Evolutionary conservation across 768 basidiomycete species (phyloP), one percentile per base, ranked within the genome.

Genomic region (Sarcodon sp.): DNA sequence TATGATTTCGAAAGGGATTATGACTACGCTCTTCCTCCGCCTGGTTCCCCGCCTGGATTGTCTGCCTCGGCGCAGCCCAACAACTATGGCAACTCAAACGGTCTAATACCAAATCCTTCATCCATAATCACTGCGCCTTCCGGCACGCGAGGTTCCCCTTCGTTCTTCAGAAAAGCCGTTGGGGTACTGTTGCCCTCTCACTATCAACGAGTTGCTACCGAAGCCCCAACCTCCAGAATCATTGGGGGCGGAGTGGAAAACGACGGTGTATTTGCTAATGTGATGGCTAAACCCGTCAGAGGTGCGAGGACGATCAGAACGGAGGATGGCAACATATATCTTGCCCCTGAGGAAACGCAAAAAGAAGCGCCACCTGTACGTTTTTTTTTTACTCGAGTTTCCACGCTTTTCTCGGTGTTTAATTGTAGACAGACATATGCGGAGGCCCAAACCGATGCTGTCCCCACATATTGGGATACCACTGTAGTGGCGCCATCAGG

Each of bases 401-500:
- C 31, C 21, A n/a, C 16, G 7, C 39, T 7, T 13, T 33, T 36
- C 46, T 27, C 13, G 7, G 31, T 8, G 33, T 45, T 39, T 33
- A 16, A 6, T 13, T 7, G 16, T 8, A 13, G 13, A 41, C 49
- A 92, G 87, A 79, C 91, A 0, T 99, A 99, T 58, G 73, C 81
- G 10, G 75, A 82, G 12, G 96, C 94, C 2, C 82, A 90, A 52
- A 76, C 82, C 31, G 94, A 99, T 59, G 78, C 88, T 0, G 92
- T 87, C 0, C 96, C 96, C 0, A 77, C 90, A 0, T 99, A 99
- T 64, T 97, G 91, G 88, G 94, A 99, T 60, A 97, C 88, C 1
- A 92, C 90, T 0, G 78, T 97, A 7, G 87, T 93, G 51, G 80
- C 92, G 0, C 90, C 90, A 0, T 64, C 68, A 0, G 67, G 71